These are phyloP conservation scores for Aspergillus ostianus DNA, from an alignment of 495 filamentous ascomycete genomes.

Conservation along the genomic window DNA sequence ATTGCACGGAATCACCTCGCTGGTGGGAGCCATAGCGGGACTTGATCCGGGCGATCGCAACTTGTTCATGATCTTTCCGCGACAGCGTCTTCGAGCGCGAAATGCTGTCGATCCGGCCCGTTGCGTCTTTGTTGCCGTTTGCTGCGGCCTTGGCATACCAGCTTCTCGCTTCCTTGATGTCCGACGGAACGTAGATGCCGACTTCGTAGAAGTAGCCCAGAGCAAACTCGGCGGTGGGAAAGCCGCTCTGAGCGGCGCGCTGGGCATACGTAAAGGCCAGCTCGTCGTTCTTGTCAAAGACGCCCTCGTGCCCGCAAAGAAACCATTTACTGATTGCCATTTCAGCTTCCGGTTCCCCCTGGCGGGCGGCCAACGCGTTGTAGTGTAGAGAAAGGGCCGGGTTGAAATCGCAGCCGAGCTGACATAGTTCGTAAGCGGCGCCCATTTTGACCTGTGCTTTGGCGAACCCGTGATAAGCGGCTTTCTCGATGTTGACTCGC, in stretches of 20 bases:
- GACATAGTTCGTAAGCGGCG: constrained; percentile 89
- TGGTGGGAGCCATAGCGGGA: constrained; percentile 87
- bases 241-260: constrained; percentile 72
- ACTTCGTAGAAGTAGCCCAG: constrained; percentile 98
- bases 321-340: constrained; percentile 99
- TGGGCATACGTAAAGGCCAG: constrained; percentile 89
- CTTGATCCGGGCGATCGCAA: constrained; percentile 86
- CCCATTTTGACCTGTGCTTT: constrained; percentile 99
- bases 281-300: constrained; percentile 93
- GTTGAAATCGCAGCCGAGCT: constrained; percentile 92
- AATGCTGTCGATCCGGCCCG: constrained; percentile 77
- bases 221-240: constrained; percentile 92
- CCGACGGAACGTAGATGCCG: constrained; percentile 78
- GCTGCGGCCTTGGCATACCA: constrained; percentile 93
- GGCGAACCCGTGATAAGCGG: constrained; percentile 92
- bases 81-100: constrained; percentile 82
- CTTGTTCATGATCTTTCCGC: constrained; percentile 86
- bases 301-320: constrained; percentile 84
- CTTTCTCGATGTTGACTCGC: constrained; percentile 89
- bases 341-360: constrained; percentile 86
- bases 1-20: constrained; percentile 50
- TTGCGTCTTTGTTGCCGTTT: constrained; percentile 90
- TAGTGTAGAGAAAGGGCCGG: constrained; percentile 91
- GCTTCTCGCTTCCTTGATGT: constrained; percentile 76
- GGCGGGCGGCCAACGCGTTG: constrained; percentile 87